Evolutionary conservation across 2,329 filamentous ascomycete genomes (phyloP), one percentile per base, ranked within the genome.

Genomic region (Mariannaea sp.): DNA sequence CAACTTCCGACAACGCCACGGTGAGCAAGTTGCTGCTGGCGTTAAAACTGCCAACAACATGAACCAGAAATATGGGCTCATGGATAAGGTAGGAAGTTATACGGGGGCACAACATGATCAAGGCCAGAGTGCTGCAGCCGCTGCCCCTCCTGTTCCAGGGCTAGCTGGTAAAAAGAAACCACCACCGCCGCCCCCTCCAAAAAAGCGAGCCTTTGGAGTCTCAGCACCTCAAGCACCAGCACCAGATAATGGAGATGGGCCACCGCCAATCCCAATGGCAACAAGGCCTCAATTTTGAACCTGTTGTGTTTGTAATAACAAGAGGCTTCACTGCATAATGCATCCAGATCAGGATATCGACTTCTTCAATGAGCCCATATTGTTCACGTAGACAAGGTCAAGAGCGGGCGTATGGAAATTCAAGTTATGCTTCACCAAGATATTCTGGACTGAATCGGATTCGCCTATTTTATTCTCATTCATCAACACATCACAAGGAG

Each of bases 1-100:
- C 58, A 87, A 87, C 65, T 89, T 91, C 69, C 84, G 85, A 12
- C 83, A 89, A 66, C 75, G 86, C 22, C 86, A 90, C 62, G 83
- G 86, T 3, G 86, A 87, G 14, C 84, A 89, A 67, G 81, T 89
- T 5, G 80, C 82, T 1, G 73, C 81, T 5, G 86, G 86, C 0
- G 77, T 80, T 62, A 75, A 78, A 64, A 78, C 77, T 16, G 84
- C 85, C 4, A 82, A 80, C 55, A 75, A 73, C 2, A 61, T 86
- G 49, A 82, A 85, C 49, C 80, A 86, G 65, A 86, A 84, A 66
- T 87, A 87, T 60, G 82, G 81, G 3, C 72, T 85, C 4, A 55
- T 69, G 29, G 70, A 75, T 32, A 75, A 71, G 58, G 60, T 73
- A 4, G 69, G 70, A 7, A 68, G 64, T 32, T 64, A 62, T 32